These are phyloP conservation scores for Exobasidium cylindrosporum DNA, from an alignment of 1,284 basidiomycete species.

Conservation along the genomic window DNA sequence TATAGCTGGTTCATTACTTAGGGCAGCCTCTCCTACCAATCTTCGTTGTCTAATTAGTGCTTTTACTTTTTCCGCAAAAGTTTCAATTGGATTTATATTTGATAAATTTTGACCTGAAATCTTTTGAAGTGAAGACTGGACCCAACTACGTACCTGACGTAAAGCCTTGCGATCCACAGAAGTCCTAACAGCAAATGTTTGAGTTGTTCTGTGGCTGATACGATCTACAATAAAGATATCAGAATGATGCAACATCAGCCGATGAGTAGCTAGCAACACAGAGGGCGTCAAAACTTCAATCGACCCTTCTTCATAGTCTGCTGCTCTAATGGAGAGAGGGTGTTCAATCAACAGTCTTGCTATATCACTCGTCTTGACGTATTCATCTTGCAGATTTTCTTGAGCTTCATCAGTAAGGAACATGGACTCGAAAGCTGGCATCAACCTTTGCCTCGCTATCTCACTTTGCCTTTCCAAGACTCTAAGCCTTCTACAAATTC, in stretches of 20 bases:
- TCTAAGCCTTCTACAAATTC: constrained; percentile 27
- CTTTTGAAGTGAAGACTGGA: not conserved
- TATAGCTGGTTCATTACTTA: not conserved
- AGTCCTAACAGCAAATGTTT: constrained; percentile 71
- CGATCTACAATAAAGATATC: constrained; percentile 67
- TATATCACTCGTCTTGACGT: not conserved
- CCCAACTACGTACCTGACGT: not conserved
- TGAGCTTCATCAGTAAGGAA: constrained; percentile 20
- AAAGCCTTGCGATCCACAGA: constrained; percentile 57
- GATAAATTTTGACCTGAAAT: not conserved
- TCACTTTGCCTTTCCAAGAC: constrained; percentile 26
- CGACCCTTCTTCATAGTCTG: not conserved
- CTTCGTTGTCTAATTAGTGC: not conserved
- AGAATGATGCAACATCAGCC: constrained; percentile 67
- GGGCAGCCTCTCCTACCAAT: not conserved
- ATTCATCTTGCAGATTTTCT: not conserved
- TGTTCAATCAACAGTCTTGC: not conserved
- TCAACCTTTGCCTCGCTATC: constrained; percentile 24
- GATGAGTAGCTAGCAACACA: constrained; percentile 68
- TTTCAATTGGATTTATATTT: not conserved
- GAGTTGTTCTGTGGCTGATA: constrained; percentile 62
- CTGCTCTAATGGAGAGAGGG: not conserved
- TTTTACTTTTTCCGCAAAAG: constrained; percentile 1
- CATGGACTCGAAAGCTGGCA: constrained; percentile 27
- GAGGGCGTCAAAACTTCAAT: constrained; percentile 9